Evolutionary conservation across 169 alveolate genomes (phyloP).

Genomic region (Plasmodium fragile): DNA sequence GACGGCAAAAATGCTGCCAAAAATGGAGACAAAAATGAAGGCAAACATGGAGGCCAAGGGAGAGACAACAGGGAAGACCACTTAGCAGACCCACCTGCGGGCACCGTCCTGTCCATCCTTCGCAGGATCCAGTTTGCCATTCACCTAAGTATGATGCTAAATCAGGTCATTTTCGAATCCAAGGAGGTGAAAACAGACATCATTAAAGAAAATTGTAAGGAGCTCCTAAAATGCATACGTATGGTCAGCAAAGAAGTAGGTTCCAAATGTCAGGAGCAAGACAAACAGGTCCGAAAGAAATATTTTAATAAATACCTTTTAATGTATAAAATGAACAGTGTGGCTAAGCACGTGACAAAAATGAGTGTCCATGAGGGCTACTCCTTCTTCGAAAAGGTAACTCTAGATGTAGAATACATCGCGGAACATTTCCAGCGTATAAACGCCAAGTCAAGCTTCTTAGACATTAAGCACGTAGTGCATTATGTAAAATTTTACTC

Average conservation of each 20-base stretch:
- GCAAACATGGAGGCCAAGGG: background rate
- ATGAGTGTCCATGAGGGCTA: constrained; percentile 28
- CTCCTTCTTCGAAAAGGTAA: constrained; percentile 24
- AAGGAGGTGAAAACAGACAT: background rate
- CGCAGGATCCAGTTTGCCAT: constrained; percentile 36
- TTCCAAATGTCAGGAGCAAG: background rate
- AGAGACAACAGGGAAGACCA: background rate
- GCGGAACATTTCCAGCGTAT: constrained; percentile 23
- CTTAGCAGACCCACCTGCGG: background rate
- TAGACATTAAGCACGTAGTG: constrained; percentile 34
- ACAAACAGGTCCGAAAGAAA: constrained; percentile 1
- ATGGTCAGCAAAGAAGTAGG: constrained; percentile 20
- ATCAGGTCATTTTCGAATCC: constrained; percentile 10
- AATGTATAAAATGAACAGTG: constrained; percentile 46
- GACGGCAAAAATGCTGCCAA: background rate
- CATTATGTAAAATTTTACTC: constrained; percentile 52
- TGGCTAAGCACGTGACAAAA: constrained; percentile 45
- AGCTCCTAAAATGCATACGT: constrained; percentile 23
- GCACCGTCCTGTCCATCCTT: background rate
- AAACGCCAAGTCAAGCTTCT: constrained; percentile 35
- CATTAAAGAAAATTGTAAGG: constrained; percentile 33
- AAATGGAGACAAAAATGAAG: background rate
- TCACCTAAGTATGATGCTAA: constrained; percentile 14
- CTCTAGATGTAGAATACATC: constrained; percentile 10
- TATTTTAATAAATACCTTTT: constrained; percentile 64